These are phyloP conservation scores for Ustilago xerochloae DNA, from an alignment of 1,284 basidiomycete genomes.

Conservation along the genomic window DNA sequence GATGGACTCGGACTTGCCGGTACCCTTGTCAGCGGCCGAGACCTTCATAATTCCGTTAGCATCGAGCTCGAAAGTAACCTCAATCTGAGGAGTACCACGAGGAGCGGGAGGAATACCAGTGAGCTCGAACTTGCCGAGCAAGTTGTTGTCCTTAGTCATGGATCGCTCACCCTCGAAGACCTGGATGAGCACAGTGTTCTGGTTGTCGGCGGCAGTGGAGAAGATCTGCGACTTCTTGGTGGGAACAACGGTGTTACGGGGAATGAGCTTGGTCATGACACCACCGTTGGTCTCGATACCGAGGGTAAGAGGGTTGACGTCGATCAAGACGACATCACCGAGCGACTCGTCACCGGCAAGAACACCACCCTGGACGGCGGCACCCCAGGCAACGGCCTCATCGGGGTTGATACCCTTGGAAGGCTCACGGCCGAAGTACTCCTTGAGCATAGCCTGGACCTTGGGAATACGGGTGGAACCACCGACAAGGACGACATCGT, in stretches of 20 bases:
- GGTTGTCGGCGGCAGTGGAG: constrained; percentile 74
- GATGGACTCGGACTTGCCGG: constrained; percentile 65
- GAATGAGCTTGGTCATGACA: constrained; percentile 96
- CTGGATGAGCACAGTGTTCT: constrained; percentile 73
- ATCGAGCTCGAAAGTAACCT: constrained; percentile 68
- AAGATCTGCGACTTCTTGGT: constrained; percentile 99
- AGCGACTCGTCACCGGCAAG: constrained; percentile 85
- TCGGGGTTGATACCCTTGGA: constrained; percentile 95
- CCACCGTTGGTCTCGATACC: constrained; percentile 99
- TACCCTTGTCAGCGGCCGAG: constrained; percentile 67
- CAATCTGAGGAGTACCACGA: constrained; percentile 77
- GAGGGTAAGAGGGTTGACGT: constrained; percentile 91
- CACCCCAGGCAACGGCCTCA: constrained; percentile 81
- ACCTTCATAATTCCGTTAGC: constrained; percentile 69
- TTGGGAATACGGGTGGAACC: constrained; percentile 98
- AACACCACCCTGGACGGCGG: constrained; percentile 97
- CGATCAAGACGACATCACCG: constrained; percentile 88
- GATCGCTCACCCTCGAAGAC: constrained; percentile 95
- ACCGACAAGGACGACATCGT: constrained; percentile 97
- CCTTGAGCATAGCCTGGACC: constrained; percentile 90
- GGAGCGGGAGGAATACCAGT: constrained; percentile 91
- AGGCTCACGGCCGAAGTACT: constrained; percentile 92
- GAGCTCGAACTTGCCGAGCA: constrained; percentile 95
- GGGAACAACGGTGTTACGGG: constrained; percentile 96
- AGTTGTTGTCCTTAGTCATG: constrained; percentile 97